phyloP scores from a whole-genome alignment of 1,284 basidiomycete species.

The Schizophyllum amplum region DNA sequence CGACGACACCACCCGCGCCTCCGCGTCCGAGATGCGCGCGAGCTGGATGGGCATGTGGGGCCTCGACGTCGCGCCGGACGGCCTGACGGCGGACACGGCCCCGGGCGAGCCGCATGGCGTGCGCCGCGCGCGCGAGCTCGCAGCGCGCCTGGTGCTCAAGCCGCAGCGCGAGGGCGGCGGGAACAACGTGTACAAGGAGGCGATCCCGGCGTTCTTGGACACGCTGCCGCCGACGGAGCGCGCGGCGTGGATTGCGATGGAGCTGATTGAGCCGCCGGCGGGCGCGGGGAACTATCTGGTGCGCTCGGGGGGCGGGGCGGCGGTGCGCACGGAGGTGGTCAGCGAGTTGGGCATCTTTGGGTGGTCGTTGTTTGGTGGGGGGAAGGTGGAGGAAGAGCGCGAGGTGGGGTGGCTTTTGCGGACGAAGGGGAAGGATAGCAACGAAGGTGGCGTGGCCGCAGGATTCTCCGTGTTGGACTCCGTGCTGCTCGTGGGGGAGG shows the following conservation, averaged over 20 bases:
- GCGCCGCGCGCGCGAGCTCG: slow-evolving; percentile 42
- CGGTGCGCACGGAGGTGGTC: slow-evolving; percentile 63
- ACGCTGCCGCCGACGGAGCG: slow-evolving; percentile 47
- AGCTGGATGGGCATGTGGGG: slow-evolving; percentile 84
- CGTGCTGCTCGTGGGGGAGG: slow-evolving; percentile 50
- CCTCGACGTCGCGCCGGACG: slow-evolving; percentile 43
- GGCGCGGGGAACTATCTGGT: slow-evolving; percentile 68
- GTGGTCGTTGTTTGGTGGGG: slow-evolving; percentile 67
- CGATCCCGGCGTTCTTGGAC: slow-evolving; percentile 76
- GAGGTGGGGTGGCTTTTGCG: slow-evolving; percentile 82
- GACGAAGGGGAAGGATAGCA: slow-evolving; percentile 88
- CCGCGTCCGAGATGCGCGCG: slow-evolving; percentile 44
- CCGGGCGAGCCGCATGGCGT: slow-evolving; percentile 27
- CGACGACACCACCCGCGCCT: slow-evolving; percentile 22
- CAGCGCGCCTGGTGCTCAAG: slow-evolving; percentile 76
- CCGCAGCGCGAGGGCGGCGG: slow-evolving; percentile 97
- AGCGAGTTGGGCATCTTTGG: slow-evolving; percentile 94
- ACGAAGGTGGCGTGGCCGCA: slow-evolving; percentile 93
- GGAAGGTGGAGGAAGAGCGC: slow-evolving; percentile 36
- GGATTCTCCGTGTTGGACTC: slow-evolving; percentile 88
- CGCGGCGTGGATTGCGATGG: slow-evolving; percentile 91
- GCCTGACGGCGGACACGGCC: slow-evolving; percentile 18
- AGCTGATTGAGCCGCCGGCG: slow-evolving; percentile 74
- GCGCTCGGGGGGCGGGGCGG: slow-evolving; percentile 38
- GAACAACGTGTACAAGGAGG: slow-evolving; percentile 87